A percentile compares a stretch with the other conserved stretches of the same genome.
phyloP scores from a whole-genome alignment of 345 rosid species.

The Populus pruinosa region DNA sequence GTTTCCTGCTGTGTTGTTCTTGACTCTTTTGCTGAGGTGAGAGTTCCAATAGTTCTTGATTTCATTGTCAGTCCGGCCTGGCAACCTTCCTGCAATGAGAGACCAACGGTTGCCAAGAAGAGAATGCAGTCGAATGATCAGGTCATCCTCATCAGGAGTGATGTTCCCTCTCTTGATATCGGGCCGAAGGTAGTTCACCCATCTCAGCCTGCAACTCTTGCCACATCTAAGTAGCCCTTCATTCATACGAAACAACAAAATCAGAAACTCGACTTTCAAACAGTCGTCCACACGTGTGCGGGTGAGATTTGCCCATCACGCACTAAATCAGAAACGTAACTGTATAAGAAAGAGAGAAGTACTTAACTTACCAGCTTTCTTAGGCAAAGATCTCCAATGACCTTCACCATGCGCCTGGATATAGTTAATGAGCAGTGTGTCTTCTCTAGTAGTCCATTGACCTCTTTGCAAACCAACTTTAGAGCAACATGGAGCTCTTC shows the following conservation, averaged over 20 bases:
- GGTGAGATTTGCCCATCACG: not conserved
- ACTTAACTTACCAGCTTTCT: conserved; percentile 30
- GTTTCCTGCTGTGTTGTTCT: not conserved
- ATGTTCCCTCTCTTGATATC: conserved; percentile 50
- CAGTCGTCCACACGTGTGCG: not conserved
- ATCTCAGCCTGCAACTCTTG: conserved; percentile 49
- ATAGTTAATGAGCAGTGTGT: conserved; percentile 28
- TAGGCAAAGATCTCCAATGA: conserved; percentile 45
- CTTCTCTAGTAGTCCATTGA: conserved; percentile 44
- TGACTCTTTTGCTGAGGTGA: conserved; percentile 32
- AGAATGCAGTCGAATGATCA: conserved; percentile 40
- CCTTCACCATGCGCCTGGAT: conserved; percentile 45
- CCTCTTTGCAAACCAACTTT: conserved; percentile 45
- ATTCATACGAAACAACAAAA: not conserved
- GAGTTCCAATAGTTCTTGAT: conserved; percentile 53
- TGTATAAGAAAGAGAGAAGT: not conserved
- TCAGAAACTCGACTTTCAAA: not conserved
- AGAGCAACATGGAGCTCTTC: conserved; percentile 47
- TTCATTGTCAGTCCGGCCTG: conserved; percentile 52
- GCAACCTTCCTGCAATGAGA: conserved; percentile 39
- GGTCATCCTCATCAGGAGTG: conserved; percentile 48
- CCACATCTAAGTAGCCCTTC: conserved; percentile 47
- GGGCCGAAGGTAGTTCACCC: conserved; percentile 52
- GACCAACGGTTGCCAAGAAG: conserved; percentile 54
- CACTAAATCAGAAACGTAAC: not conserved